Base-by-base conservation (phyloP, 495 filamentous ascomycete species). In the Pseudomonodictys pantanalensis region DNA sequence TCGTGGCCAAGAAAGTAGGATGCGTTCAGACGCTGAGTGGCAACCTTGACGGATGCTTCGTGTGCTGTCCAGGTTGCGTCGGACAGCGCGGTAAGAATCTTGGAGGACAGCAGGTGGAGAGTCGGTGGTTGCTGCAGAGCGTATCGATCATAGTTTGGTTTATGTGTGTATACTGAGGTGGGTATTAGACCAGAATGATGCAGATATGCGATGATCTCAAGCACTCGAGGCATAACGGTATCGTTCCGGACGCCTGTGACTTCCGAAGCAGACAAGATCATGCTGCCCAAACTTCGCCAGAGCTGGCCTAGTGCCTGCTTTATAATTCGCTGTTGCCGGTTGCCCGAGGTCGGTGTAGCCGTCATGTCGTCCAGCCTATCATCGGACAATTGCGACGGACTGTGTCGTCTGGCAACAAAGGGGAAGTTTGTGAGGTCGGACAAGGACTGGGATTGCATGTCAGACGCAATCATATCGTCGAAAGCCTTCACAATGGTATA, bases 51-150 rank as follows among this genome's bases (percentile, higher is more conserved):
- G 11, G 73, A 68, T 32, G 73, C 67, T 67, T 82, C 75, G 48
- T 81, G 80, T 18, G 77, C 77, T 46, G 71, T 69, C 80, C 79
- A 86, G 7, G 77, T 81, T n/a, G 83, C 79, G 56, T 87, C 83
- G 2, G 84, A 83, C 41, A 87, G 67, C 50, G 80, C 77, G 26
- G 76, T 81, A 73, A 87, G 77, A 20, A 87, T 86, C 57, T 78
- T 72, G 15, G 73, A 77, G 2, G 81, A 82, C 22, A 86, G 71
- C 6, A 83, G 46, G 59, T 83, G 73, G 17, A 88, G 71, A 7
- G 75, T 80, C 3, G 85, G 84, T 1, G 85, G 84, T 41, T 83
- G 71, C 55, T 76, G 77, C 25, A 80, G 72, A 3, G 71, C 68
- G 32, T 62, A 65, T 17, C 72, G 64, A 58, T 78, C 73, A 4